A percentile compares a stretch with the other conserved stretches of the same genome.
phyloP scores from a whole-genome alignment of 331 rosid genomes.

The Phaseolus coccineus region DNA sequence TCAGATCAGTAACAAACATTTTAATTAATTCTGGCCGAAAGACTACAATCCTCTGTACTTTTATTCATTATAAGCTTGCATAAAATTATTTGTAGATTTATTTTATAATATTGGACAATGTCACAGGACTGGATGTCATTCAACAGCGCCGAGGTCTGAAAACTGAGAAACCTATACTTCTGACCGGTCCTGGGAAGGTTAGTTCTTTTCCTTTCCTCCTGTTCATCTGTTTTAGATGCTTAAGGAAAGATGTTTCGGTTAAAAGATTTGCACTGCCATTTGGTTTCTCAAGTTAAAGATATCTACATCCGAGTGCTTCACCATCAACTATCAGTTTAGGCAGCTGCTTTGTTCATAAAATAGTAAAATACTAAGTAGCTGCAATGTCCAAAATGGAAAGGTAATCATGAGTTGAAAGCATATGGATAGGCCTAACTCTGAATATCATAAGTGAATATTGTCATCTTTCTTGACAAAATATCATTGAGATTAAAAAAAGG shows the following conservation, averaged over 20 bases:
- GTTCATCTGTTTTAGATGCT: slow-evolving; percentile 40
- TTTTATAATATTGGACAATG: not conserved
- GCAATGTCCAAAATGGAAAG: not conserved
- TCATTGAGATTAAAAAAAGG: not conserved
- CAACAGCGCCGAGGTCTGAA: slow-evolving; percentile 87
- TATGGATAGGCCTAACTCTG: not conserved
- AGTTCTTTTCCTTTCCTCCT: slow-evolving; percentile 20
- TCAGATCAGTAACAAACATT: not conserved
- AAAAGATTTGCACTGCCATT: slow-evolving; percentile 5
- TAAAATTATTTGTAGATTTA: not conserved
- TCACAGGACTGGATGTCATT: slow-evolving; percentile 80
- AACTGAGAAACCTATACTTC: slow-evolving; percentile 85
- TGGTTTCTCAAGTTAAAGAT: slow-evolving; percentile 17
- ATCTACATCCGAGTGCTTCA: slow-evolving; percentile 3
- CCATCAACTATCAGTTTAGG: slow-evolving; percentile 3
- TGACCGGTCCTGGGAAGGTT: slow-evolving; percentile 93
- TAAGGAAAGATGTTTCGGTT: slow-evolving; percentile 18
- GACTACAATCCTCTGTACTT: not conserved
- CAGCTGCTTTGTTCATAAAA: slow-evolving; percentile 11
- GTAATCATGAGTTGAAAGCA: not conserved
- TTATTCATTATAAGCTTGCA: slow-evolving; percentile 1
- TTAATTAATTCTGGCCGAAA: not conserved
- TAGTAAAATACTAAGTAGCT: slow-evolving; percentile 2
- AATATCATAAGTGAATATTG: not conserved
- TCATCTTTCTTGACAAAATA: slow-evolving; percentile 7